Evolutionary conservation across 2,329 filamentous ascomycete genomes (phyloP), one percentile per base, ranked within the genome.

Genomic region (Helicocarpus griseus): DNA sequence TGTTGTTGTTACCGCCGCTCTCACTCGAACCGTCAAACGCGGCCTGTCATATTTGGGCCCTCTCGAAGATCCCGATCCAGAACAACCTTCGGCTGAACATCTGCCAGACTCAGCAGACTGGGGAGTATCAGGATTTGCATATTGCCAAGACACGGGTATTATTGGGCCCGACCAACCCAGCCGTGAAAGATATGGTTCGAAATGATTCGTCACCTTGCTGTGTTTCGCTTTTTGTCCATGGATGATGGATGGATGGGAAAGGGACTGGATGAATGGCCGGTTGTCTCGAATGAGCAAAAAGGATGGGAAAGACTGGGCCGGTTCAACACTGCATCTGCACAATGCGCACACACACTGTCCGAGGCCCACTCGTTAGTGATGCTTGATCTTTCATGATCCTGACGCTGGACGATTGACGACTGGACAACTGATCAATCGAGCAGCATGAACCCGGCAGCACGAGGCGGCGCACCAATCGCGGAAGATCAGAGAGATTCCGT

Each of bases 401-500:
- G 24, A 21, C 26, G 38, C 13, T 17, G 48, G 13, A 14, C 24
- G 38, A 11, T 29, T 48, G 31, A 39, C n/a, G 26, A 19, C 40
- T n/a, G 38, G 28, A 17, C 48, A 28, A 33, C 43, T 48, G 13
- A 39, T 38, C 43, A 22, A 13, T 40, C 43, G 5, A 35, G 5
- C 19, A 44, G 48, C 22, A 14, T 21, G 24, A 29, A 45, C 28
- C 49, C 49, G 49, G 52, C 11, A 45, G 49, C 53, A 54, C 53
- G 43, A 54, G 53, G 50, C 39, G 47, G 46, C 36, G 51, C 43
- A 46, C 54, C 55, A 57, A 57, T 57, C 56, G 54, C 56, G 56
- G 56, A 54, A 53, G 48, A 50, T 50, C 54, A 51, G 33, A 43
- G 50, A 46, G 35, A 52, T 57, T 54, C 56, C 54, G 56, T 41